phyloP scores from a whole-genome alignment of 1,139 yeast genomes.

The Geotrichum aggregatum region DNA sequence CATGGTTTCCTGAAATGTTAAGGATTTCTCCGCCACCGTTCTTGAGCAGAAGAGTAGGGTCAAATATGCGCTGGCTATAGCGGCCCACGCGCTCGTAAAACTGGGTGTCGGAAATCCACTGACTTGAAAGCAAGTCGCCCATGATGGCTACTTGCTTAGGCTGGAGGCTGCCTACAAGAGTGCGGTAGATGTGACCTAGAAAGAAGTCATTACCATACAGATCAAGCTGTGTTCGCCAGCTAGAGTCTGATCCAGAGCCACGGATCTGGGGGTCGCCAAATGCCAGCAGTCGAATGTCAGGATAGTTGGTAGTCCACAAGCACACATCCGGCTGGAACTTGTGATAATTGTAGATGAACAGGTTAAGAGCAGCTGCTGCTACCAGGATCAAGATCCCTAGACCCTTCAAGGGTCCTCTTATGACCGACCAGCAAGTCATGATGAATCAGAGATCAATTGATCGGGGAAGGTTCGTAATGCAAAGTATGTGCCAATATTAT shows the following conservation, averaged over 20 bases:
- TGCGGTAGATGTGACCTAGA: constrained; percentile 72
- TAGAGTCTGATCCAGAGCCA: constrained; percentile 71
- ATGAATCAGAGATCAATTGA: no score
- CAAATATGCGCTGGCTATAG: constrained; percentile 46
- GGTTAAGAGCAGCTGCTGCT: constrained; percentile 46
- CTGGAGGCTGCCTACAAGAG: constrained; percentile 55
- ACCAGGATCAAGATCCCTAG: constrained; percentile 36
- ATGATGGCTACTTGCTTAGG: constrained; percentile 84
- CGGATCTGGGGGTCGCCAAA: constrained; percentile 97
- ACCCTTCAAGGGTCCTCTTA: background rate
- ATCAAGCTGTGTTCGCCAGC: constrained; percentile 73
- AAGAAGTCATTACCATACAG: constrained; percentile 84
- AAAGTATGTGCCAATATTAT: no score
- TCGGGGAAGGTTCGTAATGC: no score
- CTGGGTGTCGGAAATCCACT: constrained; percentile 88
- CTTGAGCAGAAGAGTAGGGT: constrained; percentile 24
- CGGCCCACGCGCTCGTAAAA: constrained; percentile 73
- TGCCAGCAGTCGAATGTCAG: constrained; percentile 46
- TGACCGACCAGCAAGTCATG: background rate
- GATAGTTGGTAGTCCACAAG: constrained; percentile 26
- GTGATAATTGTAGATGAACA: constrained; percentile 71
- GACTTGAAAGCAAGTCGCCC: constrained; percentile 93
- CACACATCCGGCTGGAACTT: constrained; percentile 31
- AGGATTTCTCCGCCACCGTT: constrained; percentile 50
- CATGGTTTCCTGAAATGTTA: constrained; percentile 91